phyloP scores from a whole-genome alignment of 2,329 filamentous ascomycete species.

The Blastomyces emzantsi region DNA sequence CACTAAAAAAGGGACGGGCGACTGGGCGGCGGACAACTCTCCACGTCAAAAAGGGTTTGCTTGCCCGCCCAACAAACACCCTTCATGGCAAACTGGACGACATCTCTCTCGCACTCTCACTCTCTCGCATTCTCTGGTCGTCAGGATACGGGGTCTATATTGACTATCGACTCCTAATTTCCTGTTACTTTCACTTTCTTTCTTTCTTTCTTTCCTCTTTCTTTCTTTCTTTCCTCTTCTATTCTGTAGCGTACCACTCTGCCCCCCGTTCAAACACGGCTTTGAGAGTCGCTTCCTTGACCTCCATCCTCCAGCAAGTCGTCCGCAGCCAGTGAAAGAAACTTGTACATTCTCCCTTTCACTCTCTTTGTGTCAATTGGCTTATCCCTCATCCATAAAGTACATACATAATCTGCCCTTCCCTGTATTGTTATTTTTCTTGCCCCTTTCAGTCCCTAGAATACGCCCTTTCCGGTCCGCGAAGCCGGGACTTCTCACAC shows the following conservation, averaged over 20 bases:
- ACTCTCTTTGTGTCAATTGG: conserved; percentile 1
- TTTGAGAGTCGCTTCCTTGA: conserved; percentile 4
- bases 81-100: neutral
- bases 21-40: neutral
- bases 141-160: neutral
- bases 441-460: neutral
- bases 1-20: neutral
- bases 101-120: neutral
- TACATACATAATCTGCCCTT: conserved; percentile 2
- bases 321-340: neutral
- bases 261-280: neutral
- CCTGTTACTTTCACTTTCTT: too few relatives aligned
- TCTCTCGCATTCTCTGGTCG: too few relatives aligned
- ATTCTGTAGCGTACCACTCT: neutral
- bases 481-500: conserved; percentile 5
- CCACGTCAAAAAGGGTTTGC: neutral
- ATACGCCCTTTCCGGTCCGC: neutral
- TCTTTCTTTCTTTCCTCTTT: too few relatives aligned
- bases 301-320: neutral
- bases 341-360: neutral
- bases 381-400: neutral
- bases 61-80: neutral
- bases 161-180: neutral
- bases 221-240: too few relatives aligned
- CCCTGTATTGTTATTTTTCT: conserved; percentile 3